Evolutionary conservation across 441 rosid species (phyloP).

Genomic region (Populus hybrid): DNA sequence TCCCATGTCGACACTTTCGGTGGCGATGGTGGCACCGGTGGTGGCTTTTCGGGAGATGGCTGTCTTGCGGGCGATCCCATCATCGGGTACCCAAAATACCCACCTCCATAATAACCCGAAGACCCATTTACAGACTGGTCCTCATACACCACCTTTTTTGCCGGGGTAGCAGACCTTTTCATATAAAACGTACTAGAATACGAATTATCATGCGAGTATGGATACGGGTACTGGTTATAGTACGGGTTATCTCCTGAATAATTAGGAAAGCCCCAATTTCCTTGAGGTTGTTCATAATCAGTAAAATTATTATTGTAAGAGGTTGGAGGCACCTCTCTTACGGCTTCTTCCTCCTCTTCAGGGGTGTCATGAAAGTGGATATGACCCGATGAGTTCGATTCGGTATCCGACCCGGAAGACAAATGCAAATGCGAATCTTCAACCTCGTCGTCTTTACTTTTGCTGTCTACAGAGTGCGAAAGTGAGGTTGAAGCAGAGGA

Average conservation of each 20-base stretch:
- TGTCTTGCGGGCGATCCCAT: slow-evolving; percentile 33
- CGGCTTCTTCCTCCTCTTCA: slow-evolving; percentile 13
- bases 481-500: slow-evolving; percentile 62
- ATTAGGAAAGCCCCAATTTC: slow-evolving; percentile 27
- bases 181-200: slow-evolving; percentile 48
- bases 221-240: background rate
- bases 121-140: slow-evolving; percentile 53
- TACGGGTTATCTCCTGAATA: background rate
- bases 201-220: background rate
- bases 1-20: slow-evolving; percentile 83
- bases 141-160: slow-evolving; percentile 63
- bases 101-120: slow-evolving; percentile 40
- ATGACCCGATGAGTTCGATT: slow-evolving; percentile 50
- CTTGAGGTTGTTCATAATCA: slow-evolving; percentile 26
- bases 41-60: slow-evolving; percentile 44
- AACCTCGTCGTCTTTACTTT: slow-evolving; percentile 21
- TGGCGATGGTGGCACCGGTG: slow-evolving; percentile 76
- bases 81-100: slow-evolving; percentile 52
- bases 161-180: slow-evolving; percentile 68
- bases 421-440: slow-evolving; percentile 65
- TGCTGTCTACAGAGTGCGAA: slow-evolving; percentile 46
- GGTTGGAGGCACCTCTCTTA: slow-evolving; percentile 17
- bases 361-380: slow-evolving; percentile 40
- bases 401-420: slow-evolving; percentile 54
- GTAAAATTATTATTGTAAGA: slow-evolving; percentile 6